phyloP scores from a whole-genome alignment of 1,284 basidiomycete species.

The Ganoderma lingzhi region DNA sequence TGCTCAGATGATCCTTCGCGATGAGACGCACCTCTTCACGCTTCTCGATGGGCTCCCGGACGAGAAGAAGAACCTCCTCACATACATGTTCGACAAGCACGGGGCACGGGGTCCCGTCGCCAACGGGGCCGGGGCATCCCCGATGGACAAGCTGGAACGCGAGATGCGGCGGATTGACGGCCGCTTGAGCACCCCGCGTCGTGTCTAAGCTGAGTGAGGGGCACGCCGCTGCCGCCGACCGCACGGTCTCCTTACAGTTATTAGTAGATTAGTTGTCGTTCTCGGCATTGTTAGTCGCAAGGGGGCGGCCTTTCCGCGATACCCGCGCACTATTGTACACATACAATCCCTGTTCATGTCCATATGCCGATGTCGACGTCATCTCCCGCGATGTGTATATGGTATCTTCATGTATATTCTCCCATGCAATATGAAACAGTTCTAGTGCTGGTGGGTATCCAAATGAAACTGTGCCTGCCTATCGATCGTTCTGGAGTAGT shows the following conservation, averaged over 20 bases:
- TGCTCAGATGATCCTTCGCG: conserved; percentile 79
- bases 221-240: neutral
- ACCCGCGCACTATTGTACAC: conserved; percentile 30
- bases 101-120: conserved; percentile 58
- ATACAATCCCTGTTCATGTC: conserved; percentile 18
- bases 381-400: conserved; percentile 13
- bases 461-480: conserved; percentile 2
- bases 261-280: conserved; percentile 26
- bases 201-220: conserved; percentile 21
- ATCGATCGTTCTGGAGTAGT: conserved; percentile 13
- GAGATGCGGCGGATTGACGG: conserved; percentile 81
- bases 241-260: conserved; percentile 17
- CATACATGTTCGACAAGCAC: conserved; percentile 87
- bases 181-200: conserved; percentile 71
- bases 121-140: conserved; percentile 37
- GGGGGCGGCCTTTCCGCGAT: conserved; percentile 21
- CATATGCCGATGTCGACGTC: neutral
- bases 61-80: conserved; percentile 86
- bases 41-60: conserved; percentile 81
- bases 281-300: conserved; percentile 19
- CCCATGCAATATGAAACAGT: conserved; percentile 13
- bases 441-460: conserved; percentile 12
- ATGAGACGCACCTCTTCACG: conserved; percentile 81
- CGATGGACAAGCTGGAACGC: conserved; percentile 73
- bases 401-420: conserved; percentile 18